phyloP scores from a whole-genome alignment of 306 rosid genomes.

The Lotus japonicus region DNA sequence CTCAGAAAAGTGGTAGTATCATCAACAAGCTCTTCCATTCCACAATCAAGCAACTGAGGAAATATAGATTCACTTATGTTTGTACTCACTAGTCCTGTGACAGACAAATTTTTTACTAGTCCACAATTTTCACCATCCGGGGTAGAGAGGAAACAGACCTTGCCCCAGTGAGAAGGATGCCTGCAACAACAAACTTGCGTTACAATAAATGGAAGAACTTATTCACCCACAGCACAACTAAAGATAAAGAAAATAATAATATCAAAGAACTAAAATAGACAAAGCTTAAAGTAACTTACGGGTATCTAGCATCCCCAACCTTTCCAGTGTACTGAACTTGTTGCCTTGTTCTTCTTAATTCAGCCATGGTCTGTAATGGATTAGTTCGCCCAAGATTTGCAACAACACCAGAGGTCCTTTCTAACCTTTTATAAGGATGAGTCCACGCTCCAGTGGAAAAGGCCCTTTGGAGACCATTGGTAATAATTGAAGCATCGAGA shows the following conservation, averaged over 20 bases:
- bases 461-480: slow-evolving; percentile 91
- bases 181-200: slow-evolving; percentile 46
- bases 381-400: slow-evolving; percentile 84
- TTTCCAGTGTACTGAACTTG: slow-evolving; percentile 90
- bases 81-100: slow-evolving; percentile 80
- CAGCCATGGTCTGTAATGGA: slow-evolving; percentile 84
- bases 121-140: slow-evolving; percentile 99
- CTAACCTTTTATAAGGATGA: slow-evolving; percentile 81
- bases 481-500: slow-evolving; percentile 84
- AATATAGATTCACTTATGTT: slow-evolving; percentile 34
- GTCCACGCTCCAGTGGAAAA: slow-evolving; percentile 98
- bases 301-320: slow-evolving; percentile 98
- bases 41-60: slow-evolving; percentile 45
- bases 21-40: slow-evolving; percentile 72
- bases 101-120: slow-evolving; percentile 80
- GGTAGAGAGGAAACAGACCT: slow-evolving; percentile 91
- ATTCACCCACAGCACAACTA: not conserved
- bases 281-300: slow-evolving; percentile 56
- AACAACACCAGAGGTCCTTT: slow-evolving; percentile 90
- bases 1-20: slow-evolving; percentile 50
- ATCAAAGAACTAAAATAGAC: not conserved
- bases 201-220: slow-evolving; percentile 7
- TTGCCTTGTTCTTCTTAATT: slow-evolving; percentile 89
- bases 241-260: not conserved
- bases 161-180: slow-evolving; percentile 99